Base-by-base conservation (phyloP, 805 yeast genomes). In the Spathaspora girioi region DNA sequence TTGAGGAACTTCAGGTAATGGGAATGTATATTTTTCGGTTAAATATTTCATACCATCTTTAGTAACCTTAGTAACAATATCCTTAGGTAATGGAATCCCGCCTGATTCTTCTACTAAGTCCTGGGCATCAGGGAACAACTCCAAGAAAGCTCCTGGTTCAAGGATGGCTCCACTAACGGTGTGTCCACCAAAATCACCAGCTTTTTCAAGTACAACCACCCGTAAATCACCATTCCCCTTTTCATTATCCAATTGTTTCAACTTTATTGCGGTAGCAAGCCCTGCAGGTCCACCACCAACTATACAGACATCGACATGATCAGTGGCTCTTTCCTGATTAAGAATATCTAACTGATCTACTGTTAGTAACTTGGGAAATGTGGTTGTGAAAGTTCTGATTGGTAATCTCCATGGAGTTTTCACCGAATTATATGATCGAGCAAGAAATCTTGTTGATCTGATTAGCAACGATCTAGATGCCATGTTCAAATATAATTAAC, bases 271-370 rank as follows among this genome's bases (percentile, higher is more conserved):
- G 1, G 99, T 86, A 1, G 97, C 92, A 47, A 94, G 73, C 2
- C 99, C 99, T 1, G 98, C 96, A 6, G 98, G 98, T 0, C 99
- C 99, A 35, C 96, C 98, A 43, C 99, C 99, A 1, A 94, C 96
- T 48, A 94, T 90, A 61, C 96, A 88, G 19, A 94, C 96, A 67
- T 94, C 99, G 26, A 89, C 97, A 31, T 82, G 80, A 63, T 94
- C 99, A 12, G 77, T 80, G 5, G 88, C 96, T 51, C 98, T 76
- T 55, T 85, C 89, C 54, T 82, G 86, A 0, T 73, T 72, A 14
- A 86, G 68, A 3, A 70, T 51, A 35, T 70, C 80, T 56, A 71
- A 71, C 45, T 76, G 73, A 17, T 82, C 87, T 27, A 18, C 40
- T 35, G 40, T 35, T 35, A 35, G 40, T 2, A 35, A 35, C 14